phyloP scores from a whole-genome alignment of 441 rosid species.

The Brassica balearica region DNA sequence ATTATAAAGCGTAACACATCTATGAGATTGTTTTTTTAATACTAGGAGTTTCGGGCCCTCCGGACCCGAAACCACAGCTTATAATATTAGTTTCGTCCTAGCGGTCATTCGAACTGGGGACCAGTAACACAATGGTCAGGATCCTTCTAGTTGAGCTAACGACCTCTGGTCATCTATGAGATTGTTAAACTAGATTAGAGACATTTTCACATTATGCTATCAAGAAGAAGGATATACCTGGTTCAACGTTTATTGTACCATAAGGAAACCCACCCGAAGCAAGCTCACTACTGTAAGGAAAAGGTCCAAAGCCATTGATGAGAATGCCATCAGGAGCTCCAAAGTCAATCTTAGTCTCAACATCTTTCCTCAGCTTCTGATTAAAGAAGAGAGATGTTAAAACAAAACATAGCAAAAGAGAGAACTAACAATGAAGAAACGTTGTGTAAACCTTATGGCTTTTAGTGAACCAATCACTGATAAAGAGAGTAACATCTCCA shows the following conservation, averaged over 20 bases:
- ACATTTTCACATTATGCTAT: not conserved
- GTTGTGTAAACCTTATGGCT: slow-evolving; percentile 68
- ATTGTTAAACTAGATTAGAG: not conserved
- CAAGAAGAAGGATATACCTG: slow-evolving; percentile 53
- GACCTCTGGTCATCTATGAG: not conserved
- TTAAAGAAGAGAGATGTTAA: slow-evolving; percentile 5
- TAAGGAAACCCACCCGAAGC: slow-evolving; percentile 58
- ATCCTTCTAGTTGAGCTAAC: too few relatives aligned
- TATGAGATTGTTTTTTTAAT: too few relatives aligned
- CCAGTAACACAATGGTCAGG: too few relatives aligned
- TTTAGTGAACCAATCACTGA: slow-evolving; percentile 82
- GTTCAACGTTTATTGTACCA: slow-evolving; percentile 77
- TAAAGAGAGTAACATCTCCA: slow-evolving; percentile 73
- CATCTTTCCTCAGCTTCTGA: slow-evolving; percentile 74
- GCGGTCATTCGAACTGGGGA: too few relatives aligned
- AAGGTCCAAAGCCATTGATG: slow-evolving; percentile 84
- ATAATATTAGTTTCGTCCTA: too few relatives aligned
- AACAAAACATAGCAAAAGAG: slow-evolving; percentile 1
- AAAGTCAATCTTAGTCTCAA: slow-evolving; percentile 60
- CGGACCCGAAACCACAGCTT: too few relatives aligned
- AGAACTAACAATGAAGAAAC: slow-evolving; percentile 20
- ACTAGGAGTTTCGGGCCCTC: too few relatives aligned
- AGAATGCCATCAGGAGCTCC: slow-evolving; percentile 82
- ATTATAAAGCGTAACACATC: not conserved
- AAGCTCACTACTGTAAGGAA: slow-evolving; percentile 57